A percentile compares a stretch with the other conserved stretches of the same genome.
These are phyloP conservation scores for Phytophthora boehmeriae DNA, from an alignment of 352 stramenopile genomes.

Conservation along the genomic window DNA sequence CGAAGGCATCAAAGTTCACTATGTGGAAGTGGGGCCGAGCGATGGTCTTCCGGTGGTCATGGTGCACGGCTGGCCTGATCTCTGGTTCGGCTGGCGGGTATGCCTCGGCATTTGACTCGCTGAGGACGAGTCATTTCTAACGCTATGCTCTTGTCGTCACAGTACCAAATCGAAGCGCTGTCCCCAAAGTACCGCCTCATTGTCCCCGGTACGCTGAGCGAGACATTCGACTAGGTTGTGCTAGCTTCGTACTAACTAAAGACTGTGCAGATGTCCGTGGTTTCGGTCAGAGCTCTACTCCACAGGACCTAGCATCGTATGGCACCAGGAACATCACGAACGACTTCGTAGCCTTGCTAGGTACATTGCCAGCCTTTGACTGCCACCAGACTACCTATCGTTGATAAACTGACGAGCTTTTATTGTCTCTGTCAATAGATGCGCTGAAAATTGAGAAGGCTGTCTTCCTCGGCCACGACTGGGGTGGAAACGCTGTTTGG, in stretches of 20 bases:
- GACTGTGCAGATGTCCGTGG: conserved; percentile 43
- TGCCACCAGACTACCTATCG: neutral
- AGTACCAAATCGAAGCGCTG: conserved; percentile 58
- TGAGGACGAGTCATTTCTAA: too few species aligned
- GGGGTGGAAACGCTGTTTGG: conserved; percentile 54
- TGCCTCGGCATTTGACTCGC: conserved; percentile 1
- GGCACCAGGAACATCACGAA: conserved; percentile 54
- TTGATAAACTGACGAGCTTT: neutral
- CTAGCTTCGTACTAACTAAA: neutral
- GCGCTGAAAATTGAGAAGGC: conserved; percentile 50
- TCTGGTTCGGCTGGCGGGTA: conserved; percentile 69
- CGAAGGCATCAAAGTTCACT: conserved; percentile 51
- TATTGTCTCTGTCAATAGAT: conserved; percentile 27
- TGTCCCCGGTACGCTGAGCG: conserved; percentile 27
- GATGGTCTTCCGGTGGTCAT: conserved; percentile 59
- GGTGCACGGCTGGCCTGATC: conserved; percentile 66
- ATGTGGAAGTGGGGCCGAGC: conserved; percentile 48
- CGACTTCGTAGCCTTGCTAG: conserved; percentile 46
- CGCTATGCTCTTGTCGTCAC: neutral
- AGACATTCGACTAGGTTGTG: neutral
- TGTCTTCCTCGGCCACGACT: conserved; percentile 66
- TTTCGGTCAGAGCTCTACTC: conserved; percentile 52
- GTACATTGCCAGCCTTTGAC: conserved; percentile 14
- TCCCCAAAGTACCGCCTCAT: conserved; percentile 63
- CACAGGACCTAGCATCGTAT: conserved; percentile 44